These are phyloP conservation scores for Plicaturopsis crispa DNA, from an alignment of 768 basidiomycete species.

Conservation along the genomic window DNA sequence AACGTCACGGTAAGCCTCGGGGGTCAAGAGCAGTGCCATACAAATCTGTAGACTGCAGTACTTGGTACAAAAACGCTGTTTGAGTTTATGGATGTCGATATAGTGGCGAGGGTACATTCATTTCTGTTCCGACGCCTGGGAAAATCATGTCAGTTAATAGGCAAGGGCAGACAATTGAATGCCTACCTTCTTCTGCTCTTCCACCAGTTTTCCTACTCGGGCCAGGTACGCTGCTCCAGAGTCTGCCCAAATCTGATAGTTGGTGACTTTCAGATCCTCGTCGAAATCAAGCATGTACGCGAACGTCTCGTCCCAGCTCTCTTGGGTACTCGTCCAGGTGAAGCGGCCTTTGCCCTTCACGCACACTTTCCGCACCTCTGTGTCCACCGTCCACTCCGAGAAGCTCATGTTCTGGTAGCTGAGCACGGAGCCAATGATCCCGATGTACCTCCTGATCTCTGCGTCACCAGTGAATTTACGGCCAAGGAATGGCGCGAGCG, in stretches of 20 bases:
- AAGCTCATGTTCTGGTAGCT: conserved; percentile 47
- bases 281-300: conserved; percentile 56
- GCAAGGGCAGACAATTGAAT: neutral
- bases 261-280: conserved; percentile 41
- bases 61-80: neutral
- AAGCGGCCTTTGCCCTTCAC: conserved; percentile 48
- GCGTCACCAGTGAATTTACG: conserved; percentile 34
- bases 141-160: neutral
- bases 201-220: conserved; percentile 36
- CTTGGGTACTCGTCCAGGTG: conserved; percentile 43
- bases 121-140: neutral
- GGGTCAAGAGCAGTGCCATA: neutral
- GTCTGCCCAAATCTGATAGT: conserved; percentile 66
- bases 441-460: conserved; percentile 42
- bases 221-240: conserved; percentile 59
- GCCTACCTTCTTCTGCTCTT: conserved; percentile 14
- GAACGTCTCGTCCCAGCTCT: conserved; percentile 59
- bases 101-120: neutral
- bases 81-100: neutral
- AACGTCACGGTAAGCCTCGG: neutral
- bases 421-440: conserved; percentile 34
- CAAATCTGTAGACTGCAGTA: neutral
- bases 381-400: conserved; percentile 48
- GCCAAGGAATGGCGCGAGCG: conserved; percentile 56
- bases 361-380: conserved; percentile 40